Evolutionary conservation across 768 basidiomycete species (phyloP).

Genomic region (Leccinum arenicola): DNA sequence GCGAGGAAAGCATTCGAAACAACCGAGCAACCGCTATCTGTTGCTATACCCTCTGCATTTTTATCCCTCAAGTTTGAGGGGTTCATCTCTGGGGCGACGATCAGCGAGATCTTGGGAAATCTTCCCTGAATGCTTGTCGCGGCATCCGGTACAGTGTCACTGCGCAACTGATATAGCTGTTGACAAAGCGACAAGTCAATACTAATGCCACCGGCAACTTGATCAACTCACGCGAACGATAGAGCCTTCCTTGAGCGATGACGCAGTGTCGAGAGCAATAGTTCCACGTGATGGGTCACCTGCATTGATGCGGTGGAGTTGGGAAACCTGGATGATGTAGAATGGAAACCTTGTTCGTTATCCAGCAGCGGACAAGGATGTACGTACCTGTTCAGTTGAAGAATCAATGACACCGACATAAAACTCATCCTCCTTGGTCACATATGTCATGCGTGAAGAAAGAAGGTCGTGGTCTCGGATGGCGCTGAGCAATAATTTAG

Average conservation of each 20-base stretch:
- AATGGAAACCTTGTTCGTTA: neutral
- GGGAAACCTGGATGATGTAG: slow-evolving; percentile 34
- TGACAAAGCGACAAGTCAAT: neutral
- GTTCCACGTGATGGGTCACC: slow-evolving; percentile 72
- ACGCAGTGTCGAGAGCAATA: slow-evolving; percentile 55
- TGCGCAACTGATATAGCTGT: slow-evolving; percentile 44
- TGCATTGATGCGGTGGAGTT: slow-evolving; percentile 58
- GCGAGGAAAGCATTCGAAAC: slow-evolving; percentile 38
- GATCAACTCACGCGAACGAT: slow-evolving; percentile 45
- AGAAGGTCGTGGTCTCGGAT: slow-evolving; percentile 41
- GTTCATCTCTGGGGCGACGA: slow-evolving; percentile 22
- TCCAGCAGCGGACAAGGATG: neutral
- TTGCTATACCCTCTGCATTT: neutral
- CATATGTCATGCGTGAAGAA: slow-evolving; percentile 15
- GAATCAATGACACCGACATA: slow-evolving; percentile 45
- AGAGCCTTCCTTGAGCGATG: slow-evolving; percentile 49
- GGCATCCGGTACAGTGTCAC: slow-evolving; percentile 8
- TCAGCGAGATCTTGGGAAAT: slow-evolving; percentile 20
- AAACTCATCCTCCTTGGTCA: slow-evolving; percentile 56
- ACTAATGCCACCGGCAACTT: neutral
- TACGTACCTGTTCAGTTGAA: slow-evolving; percentile 14
- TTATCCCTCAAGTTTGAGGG: neutral
- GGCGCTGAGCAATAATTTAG: slow-evolving; percentile 53
- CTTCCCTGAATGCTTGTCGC: slow-evolving; percentile 2
- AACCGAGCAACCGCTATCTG: neutral